These are phyloP conservation scores for Fusarium falciforme DNA, from an alignment of 2,329 filamentous ascomycete species.

Conservation along the genomic window DNA sequence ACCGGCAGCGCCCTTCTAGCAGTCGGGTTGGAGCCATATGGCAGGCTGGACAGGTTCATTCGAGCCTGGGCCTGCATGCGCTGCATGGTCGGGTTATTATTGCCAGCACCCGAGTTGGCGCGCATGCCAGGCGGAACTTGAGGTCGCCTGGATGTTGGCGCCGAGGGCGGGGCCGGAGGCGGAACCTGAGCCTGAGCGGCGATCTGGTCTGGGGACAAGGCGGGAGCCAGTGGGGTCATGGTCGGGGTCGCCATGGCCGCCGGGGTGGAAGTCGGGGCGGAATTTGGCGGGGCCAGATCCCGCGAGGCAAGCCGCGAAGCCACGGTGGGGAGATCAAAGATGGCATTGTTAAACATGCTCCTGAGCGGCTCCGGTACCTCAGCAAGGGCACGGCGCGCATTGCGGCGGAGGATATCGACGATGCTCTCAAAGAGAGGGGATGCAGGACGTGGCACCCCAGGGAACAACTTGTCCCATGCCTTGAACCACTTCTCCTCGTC, in stretches of 20 bases:
- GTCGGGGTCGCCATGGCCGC: not conserved
- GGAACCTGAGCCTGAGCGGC: not conserved
- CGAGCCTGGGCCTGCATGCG: not conserved
- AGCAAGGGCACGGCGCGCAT: not conserved
- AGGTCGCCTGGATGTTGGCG: not conserved
- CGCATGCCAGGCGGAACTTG: not conserved
- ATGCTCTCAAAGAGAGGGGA: not conserved
- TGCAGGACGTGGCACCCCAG: not conserved
- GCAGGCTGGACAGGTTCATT: not conserved
- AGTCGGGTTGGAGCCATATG: not conserved
- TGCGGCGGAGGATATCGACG: not conserved
- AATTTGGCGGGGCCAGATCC: not conserved
- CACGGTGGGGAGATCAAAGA: not conserved
- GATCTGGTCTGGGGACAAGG: not conserved
- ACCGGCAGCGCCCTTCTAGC: not conserved
- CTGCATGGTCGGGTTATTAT: not conserved
- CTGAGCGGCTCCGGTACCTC: not conserved
- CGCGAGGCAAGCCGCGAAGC: not conserved
- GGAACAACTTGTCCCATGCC: not conserved
- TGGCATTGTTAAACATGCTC: not conserved
- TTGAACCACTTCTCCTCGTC: not conserved
- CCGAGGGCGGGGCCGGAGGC: not conserved
- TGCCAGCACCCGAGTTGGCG: not conserved
- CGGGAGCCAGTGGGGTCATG: not conserved
- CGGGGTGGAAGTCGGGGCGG: not conserved